Evolutionary conservation across 768 basidiomycete genomes (phyloP).

Genomic region (Pleurotus tuber-regium): DNA sequence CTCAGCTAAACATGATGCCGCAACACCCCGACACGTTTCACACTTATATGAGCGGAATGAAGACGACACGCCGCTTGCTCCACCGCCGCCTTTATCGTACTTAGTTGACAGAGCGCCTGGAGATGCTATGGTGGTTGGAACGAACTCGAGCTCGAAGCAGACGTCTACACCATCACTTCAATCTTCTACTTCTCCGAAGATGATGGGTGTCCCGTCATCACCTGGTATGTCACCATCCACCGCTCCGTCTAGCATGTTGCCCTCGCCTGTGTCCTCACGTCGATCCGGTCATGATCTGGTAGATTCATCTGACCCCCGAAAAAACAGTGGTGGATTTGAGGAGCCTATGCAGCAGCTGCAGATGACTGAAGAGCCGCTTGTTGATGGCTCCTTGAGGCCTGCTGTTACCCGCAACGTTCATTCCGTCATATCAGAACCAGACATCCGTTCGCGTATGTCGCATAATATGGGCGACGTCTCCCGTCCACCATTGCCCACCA

Average conservation of each 20-base stretch:
- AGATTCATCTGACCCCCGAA: slow-evolving; percentile 37
- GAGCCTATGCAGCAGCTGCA: slow-evolving; percentile 38
- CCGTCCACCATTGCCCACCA: slow-evolving; percentile 21
- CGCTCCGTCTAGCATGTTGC: slow-evolving; percentile 70
- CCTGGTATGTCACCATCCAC: slow-evolving; percentile 73
- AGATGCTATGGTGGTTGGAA: slow-evolving; percentile 33
- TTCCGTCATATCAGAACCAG: slow-evolving; percentile 58
- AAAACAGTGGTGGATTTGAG: slow-evolving; percentile 38
- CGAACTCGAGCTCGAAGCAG: slow-evolving; percentile 53
- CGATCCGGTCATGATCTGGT: slow-evolving; percentile 59
- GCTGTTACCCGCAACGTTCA: slow-evolving; percentile 40
- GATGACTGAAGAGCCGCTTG: slow-evolving; percentile 14
- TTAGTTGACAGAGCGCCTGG: slow-evolving; percentile 67
- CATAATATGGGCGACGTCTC: slow-evolving; percentile 26
- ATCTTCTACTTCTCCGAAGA: slow-evolving; percentile 58
- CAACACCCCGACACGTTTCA: slow-evolving; percentile 25
- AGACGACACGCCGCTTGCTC: slow-evolving; percentile 77
- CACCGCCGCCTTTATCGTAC: slow-evolving; percentile 90
- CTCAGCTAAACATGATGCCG: slow-evolving; percentile 39
- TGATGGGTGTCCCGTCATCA: slow-evolving; percentile 44
- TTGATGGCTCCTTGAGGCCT: slow-evolving; percentile 18
- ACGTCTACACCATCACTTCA: slow-evolving; percentile 57
- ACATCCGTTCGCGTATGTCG: slow-evolving; percentile 48
- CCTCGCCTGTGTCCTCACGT: slow-evolving; percentile 74
- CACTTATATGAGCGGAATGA: slow-evolving; percentile 44